These are phyloP conservation scores for Fusarium dlaminii DNA, from an alignment of 2,329 filamentous ascomycete species.

Conservation along the genomic window DNA sequence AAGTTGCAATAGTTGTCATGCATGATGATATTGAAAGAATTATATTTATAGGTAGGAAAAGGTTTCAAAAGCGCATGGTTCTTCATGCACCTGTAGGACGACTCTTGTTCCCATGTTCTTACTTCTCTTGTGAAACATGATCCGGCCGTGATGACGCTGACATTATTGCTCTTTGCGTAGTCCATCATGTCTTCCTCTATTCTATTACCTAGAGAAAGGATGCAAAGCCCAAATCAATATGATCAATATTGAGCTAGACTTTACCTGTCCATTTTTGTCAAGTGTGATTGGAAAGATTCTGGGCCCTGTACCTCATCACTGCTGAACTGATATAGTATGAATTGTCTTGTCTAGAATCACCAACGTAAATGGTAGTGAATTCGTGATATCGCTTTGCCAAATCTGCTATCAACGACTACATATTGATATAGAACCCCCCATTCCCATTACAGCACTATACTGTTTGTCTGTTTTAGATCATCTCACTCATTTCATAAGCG, in stretches of 20 bases:
- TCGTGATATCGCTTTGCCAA: neutral
- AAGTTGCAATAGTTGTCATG: neutral
- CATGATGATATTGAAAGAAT: conserved; percentile 3
- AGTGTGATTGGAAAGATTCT: neutral
- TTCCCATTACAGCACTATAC: neutral
- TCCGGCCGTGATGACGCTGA: neutral
- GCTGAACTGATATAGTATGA: neutral
- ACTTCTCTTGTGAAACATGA: neutral
- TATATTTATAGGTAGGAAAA: neutral
- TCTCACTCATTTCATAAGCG: neutral
- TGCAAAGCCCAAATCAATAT: neutral
- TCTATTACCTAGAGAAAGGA: neutral
- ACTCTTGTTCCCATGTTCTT: neutral
- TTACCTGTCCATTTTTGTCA: neutral
- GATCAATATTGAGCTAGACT: neutral
- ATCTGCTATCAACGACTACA: neutral
- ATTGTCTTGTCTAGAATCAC: neutral
- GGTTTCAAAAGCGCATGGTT: neutral
- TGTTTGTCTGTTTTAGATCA: neutral
- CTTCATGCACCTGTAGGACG: neutral
- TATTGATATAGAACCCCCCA: neutral
- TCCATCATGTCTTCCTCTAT: neutral
- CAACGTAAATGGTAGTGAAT: neutral
- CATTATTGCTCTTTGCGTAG: neutral
- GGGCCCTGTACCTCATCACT: neutral